Evolutionary conservation across 768 basidiomycete genomes (phyloP), one percentile per base, ranked within the genome.

Genomic region (Cubamyces sp.): DNA sequence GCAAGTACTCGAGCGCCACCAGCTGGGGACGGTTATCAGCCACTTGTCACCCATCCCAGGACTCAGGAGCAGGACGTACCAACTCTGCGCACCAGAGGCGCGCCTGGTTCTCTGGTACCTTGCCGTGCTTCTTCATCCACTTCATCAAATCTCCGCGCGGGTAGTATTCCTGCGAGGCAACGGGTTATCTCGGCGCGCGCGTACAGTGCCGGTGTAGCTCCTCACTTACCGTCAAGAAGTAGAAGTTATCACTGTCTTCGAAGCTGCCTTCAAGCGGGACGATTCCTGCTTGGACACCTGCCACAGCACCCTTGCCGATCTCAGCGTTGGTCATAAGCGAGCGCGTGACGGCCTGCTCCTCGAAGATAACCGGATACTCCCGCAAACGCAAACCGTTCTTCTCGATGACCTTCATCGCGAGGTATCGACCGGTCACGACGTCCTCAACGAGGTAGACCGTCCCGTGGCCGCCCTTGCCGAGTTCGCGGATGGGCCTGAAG

Each of bases 371-470:
- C 8, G 64, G 51, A 34, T 63, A 61, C 26, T 63, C 54, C 42
- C 57, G 58, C 48, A 62, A 42, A 7, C 59, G 65, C 37, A 54
- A 41, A 34, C 61, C 57, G 39, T 65, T 61, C 64, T 70, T 70
- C 46, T 61, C 63, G 46, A 70, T 62, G n/a, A 64, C 64, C 64
- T 70, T 70, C 62, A 70, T 57, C 40, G 69, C 69, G 25, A 66
- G 52, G 19, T 43, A 39, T 28, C 54, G 41, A n/a, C 53, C 57
- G 18, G 66, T 62, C 16, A 65, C 49, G 43, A 57, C 52, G 62
- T 71, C 68, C 39, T 68, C 60, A 18, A 70, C 71, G 37, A 67
- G 65, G 55, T 68, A 70, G 3, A 72, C 71, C 16, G 61, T 54
- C 1, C 69, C 71, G 34, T 64, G 66, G 1, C 64, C 64, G 37